Base-by-base conservation (phyloP, 2,329 filamentous ascomycete species). In the Thermochaetoides dissita region DNA sequence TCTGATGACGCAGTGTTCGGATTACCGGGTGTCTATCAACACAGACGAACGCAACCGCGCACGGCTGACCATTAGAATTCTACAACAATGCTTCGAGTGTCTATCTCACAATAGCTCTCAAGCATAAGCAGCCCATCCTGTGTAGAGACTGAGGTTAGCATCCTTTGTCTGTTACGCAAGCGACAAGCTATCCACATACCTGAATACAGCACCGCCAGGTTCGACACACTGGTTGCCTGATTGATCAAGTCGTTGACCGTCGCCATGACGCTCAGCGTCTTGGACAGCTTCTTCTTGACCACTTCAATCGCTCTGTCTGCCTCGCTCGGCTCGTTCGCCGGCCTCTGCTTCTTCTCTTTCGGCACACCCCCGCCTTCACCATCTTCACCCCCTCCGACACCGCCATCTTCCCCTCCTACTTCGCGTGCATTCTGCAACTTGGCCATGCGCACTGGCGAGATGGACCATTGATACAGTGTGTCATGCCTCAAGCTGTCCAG, bases 401-500 rank as follows among this genome's bases (percentile, higher is more conserved):
- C 39, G 1, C 33, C 45, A 1, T 62, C 63, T 5, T 60, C 54
- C 5, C 51, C 55, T 30, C 53, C 54, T 36, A 52, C 34, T 38
- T 51, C 38, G 36, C 79, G 67, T 7, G 72, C 75, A 52, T 76
- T 74, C 55, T 81, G 77, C 42, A 81, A 61, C 54, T 79, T 80
- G 34, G 75, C 74, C 44, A 81, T 62, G 12, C 77, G 69, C 31
- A 80, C 66, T 0, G 77, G 77, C 8, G 84, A 91, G 43, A 95
- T 79, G 32, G 85, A 89, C 91, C 91, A 99, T 46, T 79, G 91
- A 60, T 96, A 94, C 47, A 99, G 66, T 1, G 91, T n/a, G 68
- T 99, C 91, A 62, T 95, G 96, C n/a, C 93, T 82, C 45, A 99
- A 67, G 17, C 98, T 93, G 57, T 98, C 93, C 12, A 99, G 76